Base-by-base conservation (phyloP, 2,329 filamentous ascomycete species). In the Cladorrhinum sp. region DNA sequence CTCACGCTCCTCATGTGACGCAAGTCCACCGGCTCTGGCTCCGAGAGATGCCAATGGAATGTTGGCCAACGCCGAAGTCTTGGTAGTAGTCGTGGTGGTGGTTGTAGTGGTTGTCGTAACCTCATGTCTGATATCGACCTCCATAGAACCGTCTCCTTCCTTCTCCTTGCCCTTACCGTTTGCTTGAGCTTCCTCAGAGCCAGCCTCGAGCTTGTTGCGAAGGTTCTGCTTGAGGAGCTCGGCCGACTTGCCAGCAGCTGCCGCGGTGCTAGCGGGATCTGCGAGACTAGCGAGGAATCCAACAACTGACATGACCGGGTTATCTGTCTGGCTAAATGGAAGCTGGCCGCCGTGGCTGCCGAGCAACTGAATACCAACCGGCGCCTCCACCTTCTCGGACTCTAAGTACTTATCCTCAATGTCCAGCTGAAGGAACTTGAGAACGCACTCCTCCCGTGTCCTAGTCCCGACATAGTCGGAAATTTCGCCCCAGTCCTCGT, bases 351-450 rank as follows among this genome's bases (percentile, higher is more conserved):
- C 85, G 56, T 91, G 84, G 60, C 86, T 83, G 33, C 89, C 88
- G 36, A 95, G 79, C 80, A 89, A 79, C 59, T 85, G 80, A 59
- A 90, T 79, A 7, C 86, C 84, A 1, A 78, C 83, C 10, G 80
- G 82, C 53, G 80, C 79, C 61, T 78, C 80, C 57, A 83, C 69
- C 7, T 83, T 80, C 69, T 94, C 88, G 7, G 91, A 86, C 69
- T 98, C 93, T 9, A 97, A 80, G 71, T 97, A 99, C 74, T 96
- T 96, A 78, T 97, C 94, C 74, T 98, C 95, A 64, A 99, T 99
- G 68, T 97, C 94, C 36, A 99, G 82, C 72, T 97, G 92, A 65
- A 99, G 76, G 79, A 99, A 99, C 73, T 97, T 95, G 69, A 98
- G 83, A 16, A 98, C 94, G 73, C 95, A 99, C 77, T 99, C 94